A percentile compares a stretch with the other conserved stretches of the same genome.
Conservation (phyloP, 768 basidiomycete genomes). For the Boletus rufocinnamomeus region DNA sequence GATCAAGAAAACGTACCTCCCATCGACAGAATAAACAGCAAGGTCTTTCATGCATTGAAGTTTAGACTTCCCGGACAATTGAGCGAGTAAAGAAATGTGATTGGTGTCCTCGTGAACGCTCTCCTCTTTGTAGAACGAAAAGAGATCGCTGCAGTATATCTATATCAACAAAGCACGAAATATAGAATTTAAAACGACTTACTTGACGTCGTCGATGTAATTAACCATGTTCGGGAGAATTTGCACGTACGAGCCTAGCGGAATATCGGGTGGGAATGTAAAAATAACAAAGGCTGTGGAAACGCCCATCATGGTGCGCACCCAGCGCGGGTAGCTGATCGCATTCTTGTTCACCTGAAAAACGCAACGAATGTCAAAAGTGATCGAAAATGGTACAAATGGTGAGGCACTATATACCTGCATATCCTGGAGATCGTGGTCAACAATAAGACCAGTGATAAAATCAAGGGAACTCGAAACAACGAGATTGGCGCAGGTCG, state of each 20-base stretch:
- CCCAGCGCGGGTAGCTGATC: slow-evolving; percentile 6
- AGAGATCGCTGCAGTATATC: neutral
- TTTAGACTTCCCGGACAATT: slow-evolving; percentile 4
- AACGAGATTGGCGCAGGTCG: slow-evolving; percentile 5
- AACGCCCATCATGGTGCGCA: slow-evolving; percentile 7
- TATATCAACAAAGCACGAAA: neutral
- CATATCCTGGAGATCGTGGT: slow-evolving; percentile 3
- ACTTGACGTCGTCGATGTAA: slow-evolving; percentile 10
- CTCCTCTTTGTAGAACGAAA: slow-evolving; percentile 11
- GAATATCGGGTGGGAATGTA: slow-evolving; percentile 9
- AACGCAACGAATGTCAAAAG: neutral
- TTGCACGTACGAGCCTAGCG: slow-evolving; percentile 5
- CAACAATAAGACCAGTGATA: slow-evolving; percentile 1
- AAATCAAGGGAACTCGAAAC: slow-evolving; percentile 9
- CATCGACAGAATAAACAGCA: slow-evolving; percentile 1
- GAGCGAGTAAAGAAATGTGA: slow-evolving; percentile 4
- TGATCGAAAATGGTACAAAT: neutral
- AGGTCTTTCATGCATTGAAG: slow-evolving; percentile 11
- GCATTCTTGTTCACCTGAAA: slow-evolving; percentile 1
- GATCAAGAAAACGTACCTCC: neutral
- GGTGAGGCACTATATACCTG: neutral
- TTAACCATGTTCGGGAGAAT: slow-evolving; percentile 10
- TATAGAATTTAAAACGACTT: neutral
- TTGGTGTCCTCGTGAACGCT: neutral
- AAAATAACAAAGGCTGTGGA: slow-evolving; percentile 7